Base-by-base conservation (phyloP, 2,329 filamentous ascomycete species). In the Dryadomyces quercus-mongolicae region DNA sequence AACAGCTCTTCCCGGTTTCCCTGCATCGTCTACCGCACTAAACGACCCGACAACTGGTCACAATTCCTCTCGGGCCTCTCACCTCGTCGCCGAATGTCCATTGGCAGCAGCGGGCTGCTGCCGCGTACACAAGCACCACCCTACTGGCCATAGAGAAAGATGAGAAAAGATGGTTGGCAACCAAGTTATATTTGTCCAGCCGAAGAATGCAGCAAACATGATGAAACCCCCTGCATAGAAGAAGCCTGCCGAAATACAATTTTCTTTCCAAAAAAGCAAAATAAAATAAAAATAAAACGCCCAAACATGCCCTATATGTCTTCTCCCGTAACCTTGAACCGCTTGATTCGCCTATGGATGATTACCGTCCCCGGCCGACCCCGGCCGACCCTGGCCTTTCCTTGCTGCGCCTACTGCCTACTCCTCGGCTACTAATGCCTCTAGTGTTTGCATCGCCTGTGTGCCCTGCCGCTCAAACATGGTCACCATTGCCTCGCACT, bases 391-490 rank as follows among this genome's bases (percentile, higher is more conserved):
- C 16, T 31, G 13, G 9, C n/a, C 10, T 8, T 8, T 46, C 15
- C 16, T 49, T 2, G 8, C 18, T n/a, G 7, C 18, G 36, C n/a
- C 42, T 44, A 58, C 54, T 59, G 36, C n/a, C 42, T 44, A 58
- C 54, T 59, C 58, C 51, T 78, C 77, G 1, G 74, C 72, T 52
- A 85, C 74, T 56, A 95, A 72, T 1, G 84, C 85, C 68, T 93
- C 88, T 53, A 98, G 70, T 6, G 81, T 79, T 50, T 76, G 77
- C 78, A 96, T 83, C 0, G 91, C 93, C 63, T 82, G 80, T 18
- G 77, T 79, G 0, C 90, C 92, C 69, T 97, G 84, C 56, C 74
- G 82, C 70, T 97, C 92, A 67, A 97, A 97, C 9, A 80, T 74
- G 56, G 77, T 79, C 5, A 98, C 88, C 67, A 95, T 80, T 25